Evolutionary conservation across 805 yeast genomes (phyloP).

Genomic region (Candida verbasci): DNA sequence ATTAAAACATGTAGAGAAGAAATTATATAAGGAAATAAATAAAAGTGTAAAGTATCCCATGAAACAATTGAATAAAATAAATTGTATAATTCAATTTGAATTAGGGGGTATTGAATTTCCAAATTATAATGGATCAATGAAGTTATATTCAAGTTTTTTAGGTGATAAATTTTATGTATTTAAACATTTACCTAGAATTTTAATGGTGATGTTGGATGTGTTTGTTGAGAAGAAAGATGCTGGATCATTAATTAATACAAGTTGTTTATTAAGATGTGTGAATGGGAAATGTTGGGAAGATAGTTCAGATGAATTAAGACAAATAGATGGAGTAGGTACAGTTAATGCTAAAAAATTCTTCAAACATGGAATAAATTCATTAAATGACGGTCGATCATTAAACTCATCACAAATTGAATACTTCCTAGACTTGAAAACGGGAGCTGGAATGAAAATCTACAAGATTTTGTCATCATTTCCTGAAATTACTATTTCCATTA

Average conservation of each 20-base stretch:
- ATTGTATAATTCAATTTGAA: slow-evolving; percentile 44
- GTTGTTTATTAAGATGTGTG: slow-evolving; percentile 37
- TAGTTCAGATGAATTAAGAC: slow-evolving; percentile 40
- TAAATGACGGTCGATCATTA: slow-evolving; percentile 26
- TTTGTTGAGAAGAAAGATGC: slow-evolving; percentile 39
- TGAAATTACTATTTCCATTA: slow-evolving; percentile 12
- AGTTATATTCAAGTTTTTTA: slow-evolving; percentile 33
- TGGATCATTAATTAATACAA: slow-evolving; percentile 32
- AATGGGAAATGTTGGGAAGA: slow-evolving; percentile 50
- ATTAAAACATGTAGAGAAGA: slow-evolving; percentile 42
- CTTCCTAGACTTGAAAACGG: slow-evolving; percentile 36
- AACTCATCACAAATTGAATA: slow-evolving; percentile 35
- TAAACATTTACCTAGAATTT: slow-evolving; percentile 38
- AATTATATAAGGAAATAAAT: slow-evolving; percentile 41
- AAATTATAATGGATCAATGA: slow-evolving; percentile 33
- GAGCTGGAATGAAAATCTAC: slow-evolving; percentile 34
- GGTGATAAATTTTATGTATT: slow-evolving; percentile 43
- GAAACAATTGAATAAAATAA: slow-evolving; percentile 35
- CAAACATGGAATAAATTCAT: slow-evolving; percentile 25
- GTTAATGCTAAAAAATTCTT: slow-evolving; percentile 35
- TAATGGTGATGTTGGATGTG: slow-evolving; percentile 43
- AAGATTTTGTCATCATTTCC: slow-evolving; percentile 35
- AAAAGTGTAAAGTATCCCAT: slow-evolving; percentile 30
- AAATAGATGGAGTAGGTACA: slow-evolving; percentile 44
- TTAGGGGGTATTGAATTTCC: slow-evolving; percentile 49